A percentile compares a stretch with the other conserved stretches of the same genome.
These are phyloP conservation scores for Umbelopsis sp. DNA, from an alignment of 192 early-diverging fungal species.

Conservation along the genomic window DNA sequence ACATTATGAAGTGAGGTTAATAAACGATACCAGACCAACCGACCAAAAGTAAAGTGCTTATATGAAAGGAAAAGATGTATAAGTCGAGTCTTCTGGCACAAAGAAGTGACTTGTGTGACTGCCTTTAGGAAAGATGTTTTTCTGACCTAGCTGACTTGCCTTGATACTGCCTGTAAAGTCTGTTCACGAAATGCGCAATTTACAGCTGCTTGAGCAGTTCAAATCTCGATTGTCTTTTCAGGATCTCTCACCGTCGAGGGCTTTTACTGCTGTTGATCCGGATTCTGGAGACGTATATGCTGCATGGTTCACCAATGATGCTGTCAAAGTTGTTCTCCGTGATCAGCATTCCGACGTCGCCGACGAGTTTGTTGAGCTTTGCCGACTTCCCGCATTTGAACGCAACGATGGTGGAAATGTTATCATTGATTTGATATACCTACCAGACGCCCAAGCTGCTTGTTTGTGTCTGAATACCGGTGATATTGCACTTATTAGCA, in stretches of 20 bases:
- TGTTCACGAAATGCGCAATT: conserved; percentile 38
- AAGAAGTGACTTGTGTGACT: conserved; percentile 12
- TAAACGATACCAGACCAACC: too few species aligned
- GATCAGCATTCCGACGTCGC: background rate
- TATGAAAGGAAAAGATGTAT: too few species aligned
- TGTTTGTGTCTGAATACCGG: conserved; percentile 55
- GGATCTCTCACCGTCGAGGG: background rate
- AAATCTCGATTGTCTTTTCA: background rate
- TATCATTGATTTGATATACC: conserved; percentile 52
- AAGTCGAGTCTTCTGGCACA: background rate
- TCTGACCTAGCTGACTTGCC: background rate
- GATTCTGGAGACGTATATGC: conserved; percentile 55
- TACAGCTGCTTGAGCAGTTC: conserved; percentile 31
- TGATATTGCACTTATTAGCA: conserved; percentile 56
- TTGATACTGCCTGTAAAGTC: background rate
- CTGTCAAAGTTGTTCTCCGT: conserved; percentile 34
- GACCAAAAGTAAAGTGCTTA: too few species aligned
- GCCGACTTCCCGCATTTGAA: conserved; percentile 32
- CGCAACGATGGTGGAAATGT: conserved; percentile 32
- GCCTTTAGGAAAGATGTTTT: conserved; percentile 1
- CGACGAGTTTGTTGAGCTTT: conserved; percentile 39
- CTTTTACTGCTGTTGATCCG: conserved; percentile 46
- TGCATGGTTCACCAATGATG: conserved; percentile 40
- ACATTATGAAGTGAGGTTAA: too few species aligned
- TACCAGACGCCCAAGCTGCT: conserved; percentile 55